These are phyloP conservation scores for Eucalyptus marginata DNA, from an alignment of 345 rosid genomes.

Conservation along the genomic window DNA sequence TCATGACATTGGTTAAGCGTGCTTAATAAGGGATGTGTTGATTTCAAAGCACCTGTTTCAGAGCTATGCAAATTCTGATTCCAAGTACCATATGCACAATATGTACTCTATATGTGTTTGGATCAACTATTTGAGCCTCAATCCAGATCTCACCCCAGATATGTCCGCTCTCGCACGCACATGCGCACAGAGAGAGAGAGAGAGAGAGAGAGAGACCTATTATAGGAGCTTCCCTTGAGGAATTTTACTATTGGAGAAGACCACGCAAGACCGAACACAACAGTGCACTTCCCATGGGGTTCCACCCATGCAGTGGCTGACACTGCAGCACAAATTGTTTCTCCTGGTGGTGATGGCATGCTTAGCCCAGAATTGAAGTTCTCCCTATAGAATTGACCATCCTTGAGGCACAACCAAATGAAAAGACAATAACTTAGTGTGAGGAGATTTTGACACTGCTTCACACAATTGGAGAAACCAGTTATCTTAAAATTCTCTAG, in stretches of 20 bases:
- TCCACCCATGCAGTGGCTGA: slow-evolving; percentile 99
- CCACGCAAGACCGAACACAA: slow-evolving; percentile 94
- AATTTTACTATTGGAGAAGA: slow-evolving; percentile 91
- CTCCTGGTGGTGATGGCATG: slow-evolving; percentile 73
- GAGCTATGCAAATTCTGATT: neutral
- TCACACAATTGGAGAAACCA: neutral
- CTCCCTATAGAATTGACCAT: slow-evolving; percentile 66
- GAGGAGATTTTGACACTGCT: neutral
- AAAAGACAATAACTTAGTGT: neutral
- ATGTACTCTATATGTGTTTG: neutral
- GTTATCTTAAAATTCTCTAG: neutral
- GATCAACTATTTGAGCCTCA: neutral
- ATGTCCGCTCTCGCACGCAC: neutral
- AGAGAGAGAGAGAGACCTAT: slow-evolving; percentile 36
- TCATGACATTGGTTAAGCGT: neutral
- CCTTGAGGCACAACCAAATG: neutral
- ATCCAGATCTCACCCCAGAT: neutral
- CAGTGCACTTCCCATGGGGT: slow-evolving; percentile 94
- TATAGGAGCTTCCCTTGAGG: slow-evolving; percentile 83
- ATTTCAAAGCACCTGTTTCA: neutral
- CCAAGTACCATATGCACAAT: neutral
- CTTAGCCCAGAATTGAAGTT: slow-evolving; percentile 59
- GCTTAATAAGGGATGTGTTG: neutral
- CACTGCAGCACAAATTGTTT: slow-evolving; percentile 89
- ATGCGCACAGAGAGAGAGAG: neutral